Percentiles rank a stretch among this genome's conserved stretches.
These are phyloP conservation scores for Umbelopsis sp. DNA, from an alignment of 371 early-diverging fungal genomes.

Conservation along the genomic window DNA sequence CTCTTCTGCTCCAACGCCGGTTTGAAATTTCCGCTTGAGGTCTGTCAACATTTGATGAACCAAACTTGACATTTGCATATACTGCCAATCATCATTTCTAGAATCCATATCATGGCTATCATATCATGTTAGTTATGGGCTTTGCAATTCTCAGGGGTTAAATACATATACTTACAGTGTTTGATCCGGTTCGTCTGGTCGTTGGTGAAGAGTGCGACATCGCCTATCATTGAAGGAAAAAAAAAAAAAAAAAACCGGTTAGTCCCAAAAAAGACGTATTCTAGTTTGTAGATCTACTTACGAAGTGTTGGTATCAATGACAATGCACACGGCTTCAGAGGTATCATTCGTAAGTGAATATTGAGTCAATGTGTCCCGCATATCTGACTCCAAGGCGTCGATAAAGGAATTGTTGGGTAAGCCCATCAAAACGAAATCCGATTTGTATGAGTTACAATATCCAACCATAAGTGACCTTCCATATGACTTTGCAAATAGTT, in stretches of 20 bases:
- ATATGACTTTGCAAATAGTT: constrained; percentile 64
- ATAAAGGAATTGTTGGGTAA: constrained; percentile 55
- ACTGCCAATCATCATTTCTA: constrained; percentile 29
- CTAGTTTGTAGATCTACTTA: constrained; percentile 21
- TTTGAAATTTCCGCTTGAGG: constrained; percentile 32
- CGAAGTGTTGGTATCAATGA: constrained; percentile 61
- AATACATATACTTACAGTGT: background rate
- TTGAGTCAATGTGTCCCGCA: constrained; percentile 52
- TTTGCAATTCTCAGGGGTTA: too few relatives aligned
- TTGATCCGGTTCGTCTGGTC: constrained; percentile 21
- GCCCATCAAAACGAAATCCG: constrained; percentile 68
- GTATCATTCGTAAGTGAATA: constrained; percentile 44
- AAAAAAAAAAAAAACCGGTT: background rate
- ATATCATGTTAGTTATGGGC: background rate
- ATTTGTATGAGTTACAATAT: constrained; percentile 59
- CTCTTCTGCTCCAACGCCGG: constrained; percentile 34
- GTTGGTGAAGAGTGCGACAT: constrained; percentile 40
- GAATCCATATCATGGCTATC: background rate
- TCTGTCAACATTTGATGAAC: constrained; percentile 32
- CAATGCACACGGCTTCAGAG: constrained; percentile 51
- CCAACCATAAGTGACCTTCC: constrained; percentile 69
- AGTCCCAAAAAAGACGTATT: background rate
- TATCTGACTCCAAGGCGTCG: constrained; percentile 56
- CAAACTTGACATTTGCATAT: constrained; percentile 32
- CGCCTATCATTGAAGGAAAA: constrained; percentile 27